A percentile compares a stretch with the other conserved stretches of the same genome.
Conservation (phyloP, 108 stramenopile genomes). For the Pinguiococcus pyrenoidosus region DNA sequence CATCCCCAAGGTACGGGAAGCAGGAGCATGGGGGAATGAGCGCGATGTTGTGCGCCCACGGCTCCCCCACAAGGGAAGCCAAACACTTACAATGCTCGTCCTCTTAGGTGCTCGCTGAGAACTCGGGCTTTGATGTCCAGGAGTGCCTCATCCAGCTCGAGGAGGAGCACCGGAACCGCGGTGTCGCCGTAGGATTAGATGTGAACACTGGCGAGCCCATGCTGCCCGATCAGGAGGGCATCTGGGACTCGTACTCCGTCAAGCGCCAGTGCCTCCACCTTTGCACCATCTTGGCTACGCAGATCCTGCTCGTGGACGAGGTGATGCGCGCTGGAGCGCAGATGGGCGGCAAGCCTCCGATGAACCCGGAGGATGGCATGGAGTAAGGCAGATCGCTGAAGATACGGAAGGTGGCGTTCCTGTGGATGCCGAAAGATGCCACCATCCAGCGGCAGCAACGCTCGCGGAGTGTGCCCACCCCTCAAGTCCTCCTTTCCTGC, state of each 20-base stretch:
- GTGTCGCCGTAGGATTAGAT: constrained; percentile 76
- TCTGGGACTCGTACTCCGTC: constrained; percentile 94
- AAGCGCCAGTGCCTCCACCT: constrained; percentile 87
- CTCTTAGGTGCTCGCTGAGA: constrained; percentile 91
- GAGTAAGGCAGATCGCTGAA: constrained; percentile 24
- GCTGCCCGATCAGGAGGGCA: constrained; percentile 74
- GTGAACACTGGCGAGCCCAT: constrained; percentile 79
- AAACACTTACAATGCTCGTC: no score
- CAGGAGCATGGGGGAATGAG: no score
- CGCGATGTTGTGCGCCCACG: no score
- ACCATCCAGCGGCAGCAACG: no score
- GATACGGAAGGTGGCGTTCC: no score
- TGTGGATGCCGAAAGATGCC: no score
- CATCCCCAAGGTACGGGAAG: constrained; percentile 95
- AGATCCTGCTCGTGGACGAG: constrained; percentile 94
- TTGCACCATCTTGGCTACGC: constrained; percentile 85
- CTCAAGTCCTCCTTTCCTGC: no score
- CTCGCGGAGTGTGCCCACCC: no score
- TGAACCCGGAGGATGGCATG: constrained; percentile 34
- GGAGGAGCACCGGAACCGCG: constrained; percentile 51
- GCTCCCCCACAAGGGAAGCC: no score
- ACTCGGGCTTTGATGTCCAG: constrained; percentile 92
- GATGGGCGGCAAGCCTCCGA: no score
- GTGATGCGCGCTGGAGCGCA: constrained; percentile 96
- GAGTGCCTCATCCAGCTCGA: constrained; percentile 67